Conservation (phyloP, 163 green algal species). For the Chlorella variabilis region DNA sequence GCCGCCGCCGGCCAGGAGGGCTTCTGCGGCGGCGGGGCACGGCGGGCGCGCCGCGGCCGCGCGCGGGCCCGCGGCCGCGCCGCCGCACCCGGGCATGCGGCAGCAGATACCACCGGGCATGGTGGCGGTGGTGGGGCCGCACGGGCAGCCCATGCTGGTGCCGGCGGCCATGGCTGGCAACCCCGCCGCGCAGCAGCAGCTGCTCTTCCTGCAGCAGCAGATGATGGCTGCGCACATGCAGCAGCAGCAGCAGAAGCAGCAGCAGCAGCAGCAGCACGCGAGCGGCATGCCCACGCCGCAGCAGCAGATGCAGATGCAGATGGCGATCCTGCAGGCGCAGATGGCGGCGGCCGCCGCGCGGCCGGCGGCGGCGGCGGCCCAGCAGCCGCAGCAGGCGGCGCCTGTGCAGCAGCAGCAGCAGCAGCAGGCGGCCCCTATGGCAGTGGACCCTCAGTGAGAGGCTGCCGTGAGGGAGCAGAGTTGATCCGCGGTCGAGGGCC, state of each 20-base stretch:
- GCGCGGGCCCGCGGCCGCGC: not conserved
- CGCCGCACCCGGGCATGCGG: not conserved
- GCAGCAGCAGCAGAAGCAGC: slow-evolving; percentile 7
- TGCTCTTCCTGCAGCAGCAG: slow-evolving; percentile 35
- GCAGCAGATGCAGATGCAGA: slow-evolving; percentile 31
- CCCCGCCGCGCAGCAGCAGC: slow-evolving; percentile 15
- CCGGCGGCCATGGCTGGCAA: not conserved
- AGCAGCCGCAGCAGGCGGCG: not conserved
- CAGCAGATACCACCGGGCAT: slow-evolving; percentile 1
- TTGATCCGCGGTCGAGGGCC: too few relatives aligned
- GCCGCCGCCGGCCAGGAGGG: not conserved
- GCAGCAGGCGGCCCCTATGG: slow-evolving; percentile 16
- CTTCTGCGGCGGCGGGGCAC: not conserved
- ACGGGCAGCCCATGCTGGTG: slow-evolving; percentile 27
- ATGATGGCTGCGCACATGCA: slow-evolving; percentile 17
- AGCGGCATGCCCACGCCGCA: not conserved
- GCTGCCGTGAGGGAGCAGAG: not conserved
- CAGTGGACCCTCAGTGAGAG: not conserved
- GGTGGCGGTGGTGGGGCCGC: slow-evolving; percentile 20
- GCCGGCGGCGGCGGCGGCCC: not conserved
- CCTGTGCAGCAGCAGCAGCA: slow-evolving; percentile 2
- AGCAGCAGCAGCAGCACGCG: not conserved
- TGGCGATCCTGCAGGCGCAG: slow-evolving; percentile 13
- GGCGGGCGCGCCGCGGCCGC: not conserved
- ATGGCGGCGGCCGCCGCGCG: slow-evolving; percentile 4